These are phyloP conservation scores for Barbatosphaeria neglecta DNA, from an alignment of 495 filamentous ascomycete genomes.

Conservation along the genomic window DNA sequence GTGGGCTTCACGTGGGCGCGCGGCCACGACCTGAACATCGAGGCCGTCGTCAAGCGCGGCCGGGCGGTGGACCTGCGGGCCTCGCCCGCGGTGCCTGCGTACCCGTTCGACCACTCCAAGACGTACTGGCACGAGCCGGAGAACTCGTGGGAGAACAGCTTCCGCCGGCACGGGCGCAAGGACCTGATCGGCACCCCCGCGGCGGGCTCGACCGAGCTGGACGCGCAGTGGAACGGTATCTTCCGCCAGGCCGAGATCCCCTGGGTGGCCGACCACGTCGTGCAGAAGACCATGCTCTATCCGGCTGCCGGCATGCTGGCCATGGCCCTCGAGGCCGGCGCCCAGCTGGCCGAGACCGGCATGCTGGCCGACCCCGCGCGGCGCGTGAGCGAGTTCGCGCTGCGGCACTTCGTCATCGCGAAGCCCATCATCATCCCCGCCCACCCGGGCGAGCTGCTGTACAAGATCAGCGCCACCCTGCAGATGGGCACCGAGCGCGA, in stretches of 20 bases:
- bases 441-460: constrained; percentile 1
- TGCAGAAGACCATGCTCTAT: constrained; percentile 28
- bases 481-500: no score
- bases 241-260: constrained; percentile 24
- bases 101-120: constrained; percentile 27
- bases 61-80: constrained; percentile 16
- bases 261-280: constrained; percentile 36
- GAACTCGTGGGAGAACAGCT: constrained; percentile 7
- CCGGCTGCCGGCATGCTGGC: constrained; percentile 35
- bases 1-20: neutral
- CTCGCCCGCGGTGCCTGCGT: no score
- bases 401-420: constrained; percentile 11
- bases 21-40: neutral
- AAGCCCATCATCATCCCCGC: constrained; percentile 15
- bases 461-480: neutral
- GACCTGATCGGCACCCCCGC: constrained; percentile 18
- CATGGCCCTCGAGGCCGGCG: constrained; percentile 38
- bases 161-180: constrained; percentile 8
- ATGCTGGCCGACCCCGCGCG: no score
- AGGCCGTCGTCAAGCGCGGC: neutral
- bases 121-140: constrained; percentile 25
- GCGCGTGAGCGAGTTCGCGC: no score
- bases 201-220: neutral
- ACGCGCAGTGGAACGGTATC: constrained; percentile 22
- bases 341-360: constrained; percentile 20